Base-by-base conservation (phyloP, 176 grass and related monocot species). In the Bonia amplexicaulis region DNA sequence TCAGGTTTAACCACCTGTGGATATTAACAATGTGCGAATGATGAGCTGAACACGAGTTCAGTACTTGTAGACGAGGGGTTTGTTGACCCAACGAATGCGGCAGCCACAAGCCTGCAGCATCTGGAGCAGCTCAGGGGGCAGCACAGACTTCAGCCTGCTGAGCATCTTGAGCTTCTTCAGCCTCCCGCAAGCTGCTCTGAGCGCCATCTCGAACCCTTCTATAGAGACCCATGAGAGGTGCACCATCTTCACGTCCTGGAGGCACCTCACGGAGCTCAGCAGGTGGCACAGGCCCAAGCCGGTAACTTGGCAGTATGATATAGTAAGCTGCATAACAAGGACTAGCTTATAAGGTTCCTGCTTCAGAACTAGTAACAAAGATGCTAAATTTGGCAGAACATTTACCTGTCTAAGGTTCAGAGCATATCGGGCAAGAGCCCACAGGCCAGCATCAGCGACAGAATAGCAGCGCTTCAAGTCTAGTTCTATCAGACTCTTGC, bases 81-180 rank as follows among this genome's bases (percentile, higher is more conserved):
- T 99, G 78, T 99, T 64, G 65, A 99, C 96, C 96, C 93, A 95
- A 9, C 96, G 88, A 53, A 99, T 92, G 39, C 96, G 82, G 83
- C 96, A 99, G 9, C 96, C 96, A 0, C 66, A 87, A 0, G 80
- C 73, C 60, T 96, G 91, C 41, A 99, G 81, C 80, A 88, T 81
- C 85, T 94, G 91, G 62, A 99, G 81, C 31, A 99, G 86, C 75
- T 90, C 85, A 19, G 91, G 73, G 6, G 96, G 91, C 40, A 99
- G 84, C 65, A 98, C 78, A 12, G 85, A 29, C 85, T 77, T 87
- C 77, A 98, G 77, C 6, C 78, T 74, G 12, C 55, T 70, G 52
- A 98, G 93, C 57, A 98, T 87, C 89, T 98, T 98, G 78, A 98
- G 84, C 69, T 98, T 98, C 96, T 98, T 98, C 81, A 98, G 80